Percentiles rank a stretch among this genome's conserved stretches.
Evolutionary conservation across 2,329 filamentous ascomycete species (phyloP).

Genomic region (Arthrobotrys iridis): DNA sequence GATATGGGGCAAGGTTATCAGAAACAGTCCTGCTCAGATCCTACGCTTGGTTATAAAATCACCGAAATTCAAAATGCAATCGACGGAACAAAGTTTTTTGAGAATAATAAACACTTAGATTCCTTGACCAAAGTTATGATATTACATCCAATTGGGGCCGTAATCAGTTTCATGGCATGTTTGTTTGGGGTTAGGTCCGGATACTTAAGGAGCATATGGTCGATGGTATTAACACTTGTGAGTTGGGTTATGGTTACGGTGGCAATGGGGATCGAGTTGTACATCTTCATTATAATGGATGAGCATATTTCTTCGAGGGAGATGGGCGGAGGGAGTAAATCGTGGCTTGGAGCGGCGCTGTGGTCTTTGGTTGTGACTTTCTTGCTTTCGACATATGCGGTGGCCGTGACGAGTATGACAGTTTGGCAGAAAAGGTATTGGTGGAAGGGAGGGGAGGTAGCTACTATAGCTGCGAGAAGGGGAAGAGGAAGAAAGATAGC

Average conservation of each 20-base stretch:
- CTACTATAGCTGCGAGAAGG: background rate
- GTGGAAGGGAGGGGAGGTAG: slow-evolving; percentile 11
- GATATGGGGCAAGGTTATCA: slow-evolving; percentile 42
- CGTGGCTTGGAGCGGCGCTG: slow-evolving; percentile 24
- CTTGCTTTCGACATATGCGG: slow-evolving; percentile 11
- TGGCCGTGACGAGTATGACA: slow-evolving; percentile 13
- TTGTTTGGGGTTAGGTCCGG: slow-evolving; percentile 35
- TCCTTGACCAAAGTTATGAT: slow-evolving; percentile 48
- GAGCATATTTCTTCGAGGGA: slow-evolving; percentile 33
- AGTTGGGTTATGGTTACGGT: slow-evolving; percentile 24
- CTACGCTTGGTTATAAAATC: slow-evolving; percentile 36
- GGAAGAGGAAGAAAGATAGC: background rate
- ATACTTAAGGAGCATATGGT: slow-evolving; percentile 16
- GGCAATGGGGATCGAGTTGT: slow-evolving; percentile 38
- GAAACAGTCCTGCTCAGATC: slow-evolving; percentile 37
- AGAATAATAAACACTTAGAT: slow-evolving; percentile 31
- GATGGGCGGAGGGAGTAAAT: slow-evolving; percentile 30
- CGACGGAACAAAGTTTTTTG: slow-evolving; percentile 44
- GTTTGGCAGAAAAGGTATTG: slow-evolving; percentile 34
- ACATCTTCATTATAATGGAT: slow-evolving; percentile 29
- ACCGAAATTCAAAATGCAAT: slow-evolving; percentile 41
- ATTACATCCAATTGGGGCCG: slow-evolving; percentile 29
- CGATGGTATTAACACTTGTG: slow-evolving; percentile 18
- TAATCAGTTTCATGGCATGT: slow-evolving; percentile 17
- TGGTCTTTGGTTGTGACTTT: slow-evolving; percentile 32